These are phyloP conservation scores for Lecanicillium sp. DNA, from an alignment of 2,329 filamentous ascomycete species.

Conservation along the genomic window DNA sequence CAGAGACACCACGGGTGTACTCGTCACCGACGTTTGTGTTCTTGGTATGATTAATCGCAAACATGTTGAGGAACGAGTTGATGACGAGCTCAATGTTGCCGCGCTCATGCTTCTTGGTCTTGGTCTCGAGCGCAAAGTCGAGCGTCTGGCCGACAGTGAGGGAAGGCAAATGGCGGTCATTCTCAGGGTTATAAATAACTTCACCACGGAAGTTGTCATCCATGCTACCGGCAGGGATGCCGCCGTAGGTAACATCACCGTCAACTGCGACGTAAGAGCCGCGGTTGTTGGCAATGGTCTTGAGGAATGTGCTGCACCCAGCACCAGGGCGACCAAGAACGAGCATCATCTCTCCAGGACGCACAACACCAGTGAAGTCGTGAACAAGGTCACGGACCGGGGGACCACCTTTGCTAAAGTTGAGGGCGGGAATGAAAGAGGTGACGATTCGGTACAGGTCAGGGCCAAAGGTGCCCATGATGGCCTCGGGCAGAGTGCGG, in stretches of 20 bases:
- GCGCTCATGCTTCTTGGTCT: conserved; percentile 59
- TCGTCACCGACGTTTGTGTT: conserved; percentile 71
- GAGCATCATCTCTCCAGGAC: conserved; percentile 29
- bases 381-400: conserved; percentile 20
- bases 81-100: conserved; percentile 60
- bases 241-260: conserved; percentile 59
- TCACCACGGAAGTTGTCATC: conserved; percentile 48
- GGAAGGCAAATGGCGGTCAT: conserved; percentile 65
- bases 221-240: conserved; percentile 34
- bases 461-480: conserved; percentile 72
- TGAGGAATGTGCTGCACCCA: conserved; percentile 71
- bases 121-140: conserved; percentile 65
- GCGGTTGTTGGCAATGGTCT: conserved; percentile 64
- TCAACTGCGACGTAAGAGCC: conserved; percentile 56
- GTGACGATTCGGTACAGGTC: conserved; percentile 53
- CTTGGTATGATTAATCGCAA: conserved; percentile 68
- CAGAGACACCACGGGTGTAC: conserved; percentile 62
- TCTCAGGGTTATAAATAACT: conserved; percentile 59
- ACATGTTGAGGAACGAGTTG: conserved; percentile 65
- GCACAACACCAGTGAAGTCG: conserved; percentile 25
- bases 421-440: conserved; percentile 6
- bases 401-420: conserved; percentile 7
- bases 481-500: conserved; percentile 63
- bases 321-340: conserved; percentile 61
- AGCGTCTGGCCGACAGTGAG: conserved; percentile 73